A percentile compares a stretch with the other conserved stretches of the same genome.
Evolutionary conservation across 2,329 filamentous ascomycete species (phyloP).

Genomic region (Colletotrichum truncatum): DNA sequence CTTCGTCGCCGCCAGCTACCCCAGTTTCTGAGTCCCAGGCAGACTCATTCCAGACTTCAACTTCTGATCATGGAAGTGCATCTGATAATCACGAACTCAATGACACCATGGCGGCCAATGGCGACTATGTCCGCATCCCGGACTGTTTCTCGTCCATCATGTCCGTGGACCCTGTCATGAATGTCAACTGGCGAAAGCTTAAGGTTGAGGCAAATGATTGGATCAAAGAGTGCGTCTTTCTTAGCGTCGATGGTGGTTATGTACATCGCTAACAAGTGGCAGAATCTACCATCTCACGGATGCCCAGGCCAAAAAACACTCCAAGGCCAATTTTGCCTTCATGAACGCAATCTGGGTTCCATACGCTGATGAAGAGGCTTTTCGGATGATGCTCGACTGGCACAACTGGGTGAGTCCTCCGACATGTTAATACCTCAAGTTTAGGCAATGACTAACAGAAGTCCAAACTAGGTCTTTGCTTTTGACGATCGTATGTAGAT

Average conservation of each 20-base stretch:
- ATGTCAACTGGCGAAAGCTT: neutral
- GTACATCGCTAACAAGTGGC: neutral
- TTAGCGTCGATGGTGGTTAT: neutral
- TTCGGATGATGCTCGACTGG: constrained; percentile 1
- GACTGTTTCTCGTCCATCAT: constrained; percentile 7
- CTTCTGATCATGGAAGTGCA: constrained; percentile 1
- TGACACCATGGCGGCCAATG: neutral
- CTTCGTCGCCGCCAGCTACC: neutral
- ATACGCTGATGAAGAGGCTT: neutral
- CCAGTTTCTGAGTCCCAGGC: neutral
- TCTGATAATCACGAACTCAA: neutral
- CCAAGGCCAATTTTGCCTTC: neutral
- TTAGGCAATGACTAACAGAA: neutral
- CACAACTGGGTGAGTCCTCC: neutral
- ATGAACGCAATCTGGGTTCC: constrained; percentile 3
- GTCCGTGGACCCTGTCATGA: neutral
- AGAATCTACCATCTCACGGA: neutral
- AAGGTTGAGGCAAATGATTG: neutral
- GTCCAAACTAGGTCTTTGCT: neutral
- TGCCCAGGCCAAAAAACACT: neutral
- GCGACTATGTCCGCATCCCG: neutral
- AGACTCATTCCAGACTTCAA: neutral
- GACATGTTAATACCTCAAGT: neutral
- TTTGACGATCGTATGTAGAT: neutral
- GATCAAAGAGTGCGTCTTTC: neutral